Evolutionary conservation across 192 early-diverging fungal species (phyloP).

Genomic region (Blastocladiella britannica): DNA sequence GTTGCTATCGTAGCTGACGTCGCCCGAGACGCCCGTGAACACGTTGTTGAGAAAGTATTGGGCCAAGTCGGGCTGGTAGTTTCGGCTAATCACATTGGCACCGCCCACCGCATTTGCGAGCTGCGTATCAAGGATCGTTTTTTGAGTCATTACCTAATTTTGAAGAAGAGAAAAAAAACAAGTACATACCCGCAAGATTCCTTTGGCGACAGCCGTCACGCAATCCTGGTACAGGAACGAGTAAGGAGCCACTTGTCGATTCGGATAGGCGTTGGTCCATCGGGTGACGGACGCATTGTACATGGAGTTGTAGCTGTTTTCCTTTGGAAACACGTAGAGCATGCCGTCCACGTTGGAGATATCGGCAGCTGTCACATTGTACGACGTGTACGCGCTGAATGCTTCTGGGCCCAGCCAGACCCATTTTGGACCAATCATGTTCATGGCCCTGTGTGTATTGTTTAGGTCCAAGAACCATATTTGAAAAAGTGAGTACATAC

Average conservation of each 20-base stretch:
- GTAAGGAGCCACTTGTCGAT: neutral
- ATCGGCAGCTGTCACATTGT: no score
- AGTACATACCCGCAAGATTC: no score
- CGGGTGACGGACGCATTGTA: neutral
- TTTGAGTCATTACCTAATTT: no score
- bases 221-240: neutral
- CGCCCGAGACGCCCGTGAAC: neutral
- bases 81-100: neutral
- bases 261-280: neutral
- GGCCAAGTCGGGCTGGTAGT: neutral
- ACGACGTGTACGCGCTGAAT: neutral
- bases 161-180: no score
- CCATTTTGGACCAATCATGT: neutral
- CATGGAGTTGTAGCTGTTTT: neutral
- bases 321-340: neutral
- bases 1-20: neutral
- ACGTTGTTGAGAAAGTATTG: neutral
- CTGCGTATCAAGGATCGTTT: no score
- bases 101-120: neutral
- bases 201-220: neutral
- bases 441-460: neutral
- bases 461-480: neutral
- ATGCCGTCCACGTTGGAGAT: neutral
- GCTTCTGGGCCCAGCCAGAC: neutral
- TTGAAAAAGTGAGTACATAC: neutral